Base-by-base conservation (phyloP, 2,329 filamentous ascomycete genomes). In the Sordariomycetes sp. region DNA sequence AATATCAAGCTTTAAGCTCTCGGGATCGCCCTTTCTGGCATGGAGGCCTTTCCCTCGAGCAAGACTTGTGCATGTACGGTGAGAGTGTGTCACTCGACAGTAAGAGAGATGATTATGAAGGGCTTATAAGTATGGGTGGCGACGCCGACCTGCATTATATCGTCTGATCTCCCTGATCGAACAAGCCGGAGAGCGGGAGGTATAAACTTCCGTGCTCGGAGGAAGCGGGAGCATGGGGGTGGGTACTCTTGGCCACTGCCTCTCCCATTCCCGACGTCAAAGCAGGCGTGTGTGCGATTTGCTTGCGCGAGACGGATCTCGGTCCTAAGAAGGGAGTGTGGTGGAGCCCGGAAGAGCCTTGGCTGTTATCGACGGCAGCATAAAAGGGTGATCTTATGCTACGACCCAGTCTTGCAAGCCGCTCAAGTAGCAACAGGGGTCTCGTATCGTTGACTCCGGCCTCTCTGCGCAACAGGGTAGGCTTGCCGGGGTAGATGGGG, bases 341-440 rank as follows among this genome's bases (percentile, higher is more conserved):
- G 40, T 46, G 40, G 40, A 46, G 69, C 69, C 68, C 65, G 67
- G 67, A 68, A 71, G 68, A 60, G 72, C 71, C 71, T 74, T 74
- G 73, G 67, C 72, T 70, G 72, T 72, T 71, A 69, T 72, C 73
- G 74, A 76, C 73, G 72, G 74, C 73, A 75, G 76, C 74, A 80
- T 79, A 80, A 80, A 78, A 79, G 78, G 78, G 72, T 71, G 74
- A 79, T 79, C 76, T 80, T 80, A 81, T 80, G 77, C 76, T 74
- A 77, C 77, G 72, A 72, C 68, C 67, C 69, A 64, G 63, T 68
- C 52, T 48, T 68, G 70, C 70, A 75, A 50, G 69, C 75, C 72
- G 73, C 77, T 79, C 76, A 79, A 77, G 76, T 76, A 78, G 74
- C 72, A 57, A 53, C 55, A 71, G 70, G 68, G 46, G 11, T 50